Percentiles rank a stretch among this genome's conserved stretches.
Conservation (phyloP, 257 asterid species). For the Solanum sitiens region DNA sequence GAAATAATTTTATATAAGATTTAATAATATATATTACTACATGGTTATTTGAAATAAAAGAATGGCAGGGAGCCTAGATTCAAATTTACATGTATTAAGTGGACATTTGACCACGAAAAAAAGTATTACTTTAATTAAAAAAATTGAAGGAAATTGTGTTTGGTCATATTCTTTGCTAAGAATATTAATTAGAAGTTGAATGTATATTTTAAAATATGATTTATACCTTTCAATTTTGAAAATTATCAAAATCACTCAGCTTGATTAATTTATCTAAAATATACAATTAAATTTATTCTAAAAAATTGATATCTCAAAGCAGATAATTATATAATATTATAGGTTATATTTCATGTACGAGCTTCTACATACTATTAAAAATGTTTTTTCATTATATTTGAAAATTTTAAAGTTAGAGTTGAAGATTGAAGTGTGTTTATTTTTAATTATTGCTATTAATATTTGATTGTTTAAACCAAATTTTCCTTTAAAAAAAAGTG, state of each 20-base stretch:
- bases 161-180: too few species aligned
- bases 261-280: background rate
- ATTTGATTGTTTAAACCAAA: background rate
- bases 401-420: background rate
- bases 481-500: too few species aligned
- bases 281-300: background rate
- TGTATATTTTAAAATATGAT: too few species aligned
- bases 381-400: background rate
- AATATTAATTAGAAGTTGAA: too few species aligned
- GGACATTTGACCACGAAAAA: background rate
- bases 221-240: too few species aligned
- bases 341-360: background rate
- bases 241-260: background rate
- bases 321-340: background rate
- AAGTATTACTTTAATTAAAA: too few species aligned
- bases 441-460: too few species aligned
- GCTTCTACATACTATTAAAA: background rate
- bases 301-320: background rate
- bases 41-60: background rate
- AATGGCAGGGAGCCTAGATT: background rate
- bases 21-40: background rate
- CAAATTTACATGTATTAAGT: background rate
- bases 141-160: too few species aligned
- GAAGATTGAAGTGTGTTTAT: background rate
- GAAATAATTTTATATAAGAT: background rate